Evolutionary conservation across 768 basidiomycete genomes (phyloP), one percentile per base, ranked within the genome.

Genomic region (Sarcodon aspratus): DNA sequence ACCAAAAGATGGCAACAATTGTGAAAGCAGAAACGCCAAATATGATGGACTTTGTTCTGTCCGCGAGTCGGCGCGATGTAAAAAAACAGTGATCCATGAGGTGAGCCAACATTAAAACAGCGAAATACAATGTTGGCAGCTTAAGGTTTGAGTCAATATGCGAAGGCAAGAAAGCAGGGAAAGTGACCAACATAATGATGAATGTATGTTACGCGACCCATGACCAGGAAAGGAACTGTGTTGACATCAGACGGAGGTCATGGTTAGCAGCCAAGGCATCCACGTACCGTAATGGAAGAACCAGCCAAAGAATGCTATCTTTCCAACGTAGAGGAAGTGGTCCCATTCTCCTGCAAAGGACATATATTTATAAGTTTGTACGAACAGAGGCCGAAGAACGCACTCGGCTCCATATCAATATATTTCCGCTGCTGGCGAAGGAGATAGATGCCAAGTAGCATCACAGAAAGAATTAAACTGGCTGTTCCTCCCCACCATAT

Each of bases 81-180:
- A 99, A 97, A 57, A 98, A 69, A 65, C 92, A 87, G 63, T 96
- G 92, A 65, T 99, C 94, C 52, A 95, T 72, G 49, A 98, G 63
- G 62, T 96, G 91, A 0, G 84, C 88, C 42, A 83, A 69, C 85
- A 95, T 91, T 47, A 98, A 67, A 44, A 98, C 90, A 18, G 93
- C 76, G 66, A 99, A 99, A 71, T 93, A 98, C n/a, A 97, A 71
- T 0, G 95, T 93, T 6, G 95, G 95, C 9, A 98, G 80, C 88
- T 93, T 35, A 21, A 3, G 37, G 8, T 15, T 27, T 36, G 47
- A 36, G 31, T 36, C 33, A 34, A 46, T 10, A 4, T 6, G 34
- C 17, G 18, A 9, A 55, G 44, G 52, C 11, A 3, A 5, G 33
- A 3, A 12, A 44, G 33, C 2, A 36, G 13, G n/a, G 6, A 12